These are phyloP conservation scores for Pyrenochaeta sp. DNA, from an alignment of 2,329 filamentous ascomycete genomes.

Conservation along the genomic window DNA sequence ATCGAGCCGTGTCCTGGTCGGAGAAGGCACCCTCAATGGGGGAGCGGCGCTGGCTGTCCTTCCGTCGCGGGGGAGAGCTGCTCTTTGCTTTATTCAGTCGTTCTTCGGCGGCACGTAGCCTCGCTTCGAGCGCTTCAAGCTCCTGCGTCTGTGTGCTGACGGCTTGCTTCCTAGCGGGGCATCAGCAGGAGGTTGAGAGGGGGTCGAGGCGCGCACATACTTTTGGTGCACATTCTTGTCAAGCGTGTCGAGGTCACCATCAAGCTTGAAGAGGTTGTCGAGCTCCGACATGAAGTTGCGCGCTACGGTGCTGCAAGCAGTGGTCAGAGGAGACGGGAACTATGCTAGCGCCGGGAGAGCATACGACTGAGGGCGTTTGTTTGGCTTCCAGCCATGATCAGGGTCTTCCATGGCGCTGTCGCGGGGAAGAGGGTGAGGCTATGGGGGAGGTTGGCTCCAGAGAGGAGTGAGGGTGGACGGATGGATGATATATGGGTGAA, in stretches of 20 bases:
- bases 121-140: constrained; percentile 84
- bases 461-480: constrained; percentile 7
- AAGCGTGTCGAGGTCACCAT: constrained; percentile 77
- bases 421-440: not conserved
- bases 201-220: constrained; percentile 61
- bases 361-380: constrained; percentile 83
- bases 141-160: constrained; percentile 79
- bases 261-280: constrained; percentile 88
- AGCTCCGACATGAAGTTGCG: constrained; percentile 86
- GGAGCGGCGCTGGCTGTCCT: constrained; percentile 39
- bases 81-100: constrained; percentile 62
- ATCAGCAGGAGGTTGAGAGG: constrained; percentile 14
- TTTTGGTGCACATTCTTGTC: constrained; percentile 81
- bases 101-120: constrained; percentile 84
- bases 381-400: constrained; percentile 83
- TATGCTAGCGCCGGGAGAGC: constrained; percentile 49
- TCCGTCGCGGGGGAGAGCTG: constrained; percentile 42
- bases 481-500: constrained; percentile 7
- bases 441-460: not conserved
- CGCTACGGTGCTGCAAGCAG: constrained; percentile 76
- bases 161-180: constrained; percentile 72
- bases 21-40: constrained; percentile 33
- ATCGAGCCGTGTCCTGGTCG: constrained; percentile 37
- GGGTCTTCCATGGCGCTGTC: constrained; percentile 53
- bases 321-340: constrained; percentile 33